These are phyloP conservation scores for Lactarius pseudohatsudake DNA, from an alignment of 768 basidiomycete genomes.

Conservation along the genomic window DNA sequence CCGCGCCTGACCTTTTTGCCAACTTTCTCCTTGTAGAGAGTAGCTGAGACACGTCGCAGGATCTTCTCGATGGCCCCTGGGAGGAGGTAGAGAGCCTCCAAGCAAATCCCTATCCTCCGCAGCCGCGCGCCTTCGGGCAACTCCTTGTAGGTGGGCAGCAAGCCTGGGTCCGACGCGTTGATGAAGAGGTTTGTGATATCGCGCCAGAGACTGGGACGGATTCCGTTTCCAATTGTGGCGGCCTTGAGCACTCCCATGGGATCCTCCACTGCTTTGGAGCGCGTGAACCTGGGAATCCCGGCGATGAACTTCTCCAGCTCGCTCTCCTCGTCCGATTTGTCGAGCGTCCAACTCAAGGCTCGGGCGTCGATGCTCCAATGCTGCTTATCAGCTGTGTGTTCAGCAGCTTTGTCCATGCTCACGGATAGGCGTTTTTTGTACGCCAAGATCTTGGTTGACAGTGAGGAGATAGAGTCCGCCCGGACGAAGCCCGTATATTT, in stretches of 20 bases:
- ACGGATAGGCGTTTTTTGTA: background rate
- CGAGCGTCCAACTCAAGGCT: slow-evolving; percentile 16
- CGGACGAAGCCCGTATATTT: background rate
- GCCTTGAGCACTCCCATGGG: background rate
- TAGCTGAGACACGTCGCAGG: no score
- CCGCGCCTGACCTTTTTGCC: no score
- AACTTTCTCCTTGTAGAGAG: no score
- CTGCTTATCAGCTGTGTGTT: background rate
- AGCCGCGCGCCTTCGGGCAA: no score
- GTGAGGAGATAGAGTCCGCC: no score
- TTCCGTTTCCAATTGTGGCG: rapidly evolving
- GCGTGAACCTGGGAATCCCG: slow-evolving; percentile 16
- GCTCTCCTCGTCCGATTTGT: slow-evolving; percentile 11
- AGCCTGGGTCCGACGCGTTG: no score
- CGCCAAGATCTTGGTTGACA: background rate
- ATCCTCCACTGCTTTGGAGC: background rate
- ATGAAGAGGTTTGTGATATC: background rate
- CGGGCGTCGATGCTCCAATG: background rate
- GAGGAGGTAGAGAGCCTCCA: no score
- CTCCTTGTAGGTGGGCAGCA: no score
- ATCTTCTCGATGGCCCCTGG: no score
- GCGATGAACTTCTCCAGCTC: slow-evolving; percentile 11
- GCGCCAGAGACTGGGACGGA: background rate
- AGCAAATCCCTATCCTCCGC: no score
- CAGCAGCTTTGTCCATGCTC: background rate